Evolutionary conservation across 345 rosid genomes (phyloP).

Genomic region (Theobroma cacao): DNA sequence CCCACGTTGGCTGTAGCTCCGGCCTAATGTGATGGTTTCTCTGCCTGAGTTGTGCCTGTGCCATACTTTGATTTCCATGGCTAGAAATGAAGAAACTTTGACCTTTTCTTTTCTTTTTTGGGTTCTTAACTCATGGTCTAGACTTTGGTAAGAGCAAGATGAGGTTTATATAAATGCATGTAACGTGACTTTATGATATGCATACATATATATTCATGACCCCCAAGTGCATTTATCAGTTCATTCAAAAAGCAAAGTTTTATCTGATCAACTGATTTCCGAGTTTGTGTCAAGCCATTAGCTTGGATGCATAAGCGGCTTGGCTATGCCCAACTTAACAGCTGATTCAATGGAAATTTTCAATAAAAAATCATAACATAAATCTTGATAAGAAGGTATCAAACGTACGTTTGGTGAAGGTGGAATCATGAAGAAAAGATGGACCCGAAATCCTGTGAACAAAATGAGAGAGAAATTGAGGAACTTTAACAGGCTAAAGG

Average conservation of each 20-base stretch:
- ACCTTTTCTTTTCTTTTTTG: not conserved
- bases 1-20: constrained; percentile 5
- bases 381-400: not conserved
- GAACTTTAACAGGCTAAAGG: not conserved
- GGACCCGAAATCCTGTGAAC: not conserved
- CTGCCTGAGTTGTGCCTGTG: constrained; percentile 10
- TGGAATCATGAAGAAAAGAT: not conserved
- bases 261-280: too few relatives aligned
- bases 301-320: not conserved
- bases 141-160: not conserved
- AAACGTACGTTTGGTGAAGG: not conserved
- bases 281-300: not conserved
- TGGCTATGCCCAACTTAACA: not conserved
- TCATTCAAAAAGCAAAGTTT: too few relatives aligned
- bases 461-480: not conserved
- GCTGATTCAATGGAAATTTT: not conserved
- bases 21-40: constrained; percentile 19
- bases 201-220: not conserved
- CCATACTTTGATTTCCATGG: constrained; percentile 18
- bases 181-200: not conserved
- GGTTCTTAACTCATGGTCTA: not conserved
- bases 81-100: not conserved
- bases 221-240: not conserved
- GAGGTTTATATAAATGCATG: not conserved
- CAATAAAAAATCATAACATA: too few relatives aligned